Evolutionary conservation across 2,329 filamentous ascomycete genomes (phyloP).

Genomic region (Colletotrichum theobromicola): DNA sequence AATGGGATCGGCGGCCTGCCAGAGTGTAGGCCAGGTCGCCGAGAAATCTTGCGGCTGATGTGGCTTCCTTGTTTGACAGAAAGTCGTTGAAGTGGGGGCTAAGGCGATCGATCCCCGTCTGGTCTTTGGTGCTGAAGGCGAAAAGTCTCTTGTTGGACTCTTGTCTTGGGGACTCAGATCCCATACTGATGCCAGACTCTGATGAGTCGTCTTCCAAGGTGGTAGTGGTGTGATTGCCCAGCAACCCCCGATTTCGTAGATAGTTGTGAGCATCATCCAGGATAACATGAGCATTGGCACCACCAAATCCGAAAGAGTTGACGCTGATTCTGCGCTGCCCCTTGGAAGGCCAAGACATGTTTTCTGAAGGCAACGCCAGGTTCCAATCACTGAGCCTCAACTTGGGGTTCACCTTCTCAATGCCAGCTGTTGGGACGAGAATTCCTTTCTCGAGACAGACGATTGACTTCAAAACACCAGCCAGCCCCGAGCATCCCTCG

Average conservation of each 20-base stretch:
- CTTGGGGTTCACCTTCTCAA: slow-evolving; percentile 46
- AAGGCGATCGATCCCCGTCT: neutral
- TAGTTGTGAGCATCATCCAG: slow-evolving; percentile 33
- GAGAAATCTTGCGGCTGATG: neutral
- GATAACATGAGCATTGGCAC: slow-evolving; percentile 15
- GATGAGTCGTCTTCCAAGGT: neutral
- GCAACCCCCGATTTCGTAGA: neutral
- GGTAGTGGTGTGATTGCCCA: neutral
- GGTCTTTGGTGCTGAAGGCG: neutral
- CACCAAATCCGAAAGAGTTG: slow-evolving; percentile 16
- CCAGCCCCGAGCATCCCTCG: slow-evolving; percentile 47
- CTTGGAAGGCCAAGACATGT: slow-evolving; percentile 26
- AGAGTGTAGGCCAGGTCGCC: neutral
- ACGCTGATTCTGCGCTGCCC: slow-evolving; percentile 51
- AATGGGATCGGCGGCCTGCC: neutral
- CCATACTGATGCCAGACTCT: neutral
- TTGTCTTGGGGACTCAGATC: neutral
- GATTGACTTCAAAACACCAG: slow-evolving; percentile 46
- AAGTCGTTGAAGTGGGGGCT: neutral
- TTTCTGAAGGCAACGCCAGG: slow-evolving; percentile 32
- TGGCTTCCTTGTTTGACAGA: neutral
- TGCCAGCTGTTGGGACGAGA: slow-evolving; percentile 58
- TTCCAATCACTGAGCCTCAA: slow-evolving; percentile 34
- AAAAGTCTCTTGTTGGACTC: neutral
- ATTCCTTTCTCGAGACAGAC: slow-evolving; percentile 42